These are phyloP conservation scores for Phytophthora melonis DNA, from an alignment of 352 stramenopile genomes.

Conservation along the genomic window DNA sequence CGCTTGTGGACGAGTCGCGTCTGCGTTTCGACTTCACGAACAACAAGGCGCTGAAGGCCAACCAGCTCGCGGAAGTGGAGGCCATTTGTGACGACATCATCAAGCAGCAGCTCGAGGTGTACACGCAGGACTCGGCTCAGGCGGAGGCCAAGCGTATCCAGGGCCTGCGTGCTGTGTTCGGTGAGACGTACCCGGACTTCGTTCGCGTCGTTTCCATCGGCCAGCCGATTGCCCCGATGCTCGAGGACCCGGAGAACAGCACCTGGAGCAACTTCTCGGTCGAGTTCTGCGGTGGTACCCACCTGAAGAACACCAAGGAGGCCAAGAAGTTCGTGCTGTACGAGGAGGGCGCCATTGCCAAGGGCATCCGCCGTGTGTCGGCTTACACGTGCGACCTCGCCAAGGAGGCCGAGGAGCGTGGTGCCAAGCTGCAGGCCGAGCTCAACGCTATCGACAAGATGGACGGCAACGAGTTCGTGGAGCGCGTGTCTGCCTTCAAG, in stretches of 20 bases:
- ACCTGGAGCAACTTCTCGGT: conserved; percentile 94
- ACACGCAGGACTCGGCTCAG: conserved; percentile 93
- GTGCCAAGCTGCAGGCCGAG: conserved; percentile 80
- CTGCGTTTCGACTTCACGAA: conserved; percentile 99
- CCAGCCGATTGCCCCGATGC: conserved; percentile 73
- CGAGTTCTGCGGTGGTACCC: conserved; percentile 99
- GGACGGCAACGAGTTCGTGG: conserved; percentile 78
- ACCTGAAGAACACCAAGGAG: conserved; percentile 97
- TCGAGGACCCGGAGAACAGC: conserved; percentile 90
- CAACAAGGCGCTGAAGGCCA: conserved; percentile 94
- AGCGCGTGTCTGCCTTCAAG: conserved; percentile 93
- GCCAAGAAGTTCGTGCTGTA: conserved; percentile 97
- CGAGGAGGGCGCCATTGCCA: conserved; percentile 96
- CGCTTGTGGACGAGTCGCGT: conserved; percentile 96
- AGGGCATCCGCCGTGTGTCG: conserved; percentile 97
- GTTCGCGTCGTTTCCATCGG: conserved; percentile 98
- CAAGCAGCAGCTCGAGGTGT: conserved; percentile 92
- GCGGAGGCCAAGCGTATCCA: conserved; percentile 95
- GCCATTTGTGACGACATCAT: conserved; percentile 91
- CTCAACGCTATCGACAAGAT: conserved; percentile 83
- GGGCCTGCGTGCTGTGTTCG: conserved; percentile 98
- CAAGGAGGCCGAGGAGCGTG: conserved; percentile 87
- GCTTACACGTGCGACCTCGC: conserved; percentile 93
- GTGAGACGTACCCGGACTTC: conserved; percentile 99
- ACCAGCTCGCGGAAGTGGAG: conserved; percentile 92